A percentile compares a stretch with the other conserved stretches of the same genome.
phyloP scores from a whole-genome alignment of 208 protist species.

The Leptomonas seymouri region DNA sequence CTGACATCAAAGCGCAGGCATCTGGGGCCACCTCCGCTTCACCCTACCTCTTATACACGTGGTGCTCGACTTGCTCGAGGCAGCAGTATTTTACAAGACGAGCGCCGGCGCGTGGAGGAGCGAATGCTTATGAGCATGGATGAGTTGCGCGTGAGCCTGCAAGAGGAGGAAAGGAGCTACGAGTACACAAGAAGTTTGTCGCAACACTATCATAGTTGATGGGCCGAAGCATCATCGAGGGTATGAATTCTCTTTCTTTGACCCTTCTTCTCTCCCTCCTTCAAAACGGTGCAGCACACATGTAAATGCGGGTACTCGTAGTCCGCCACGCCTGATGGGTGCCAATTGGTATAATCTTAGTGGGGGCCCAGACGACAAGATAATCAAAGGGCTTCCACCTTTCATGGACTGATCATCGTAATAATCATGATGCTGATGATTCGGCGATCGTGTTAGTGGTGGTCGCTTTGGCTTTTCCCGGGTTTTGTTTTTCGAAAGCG shows the following conservation, averaged over 20 bases:
- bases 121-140: conserved; percentile 55
- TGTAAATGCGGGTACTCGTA: too few relatives aligned
- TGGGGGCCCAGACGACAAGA: too few relatives aligned
- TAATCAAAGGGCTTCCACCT: too few relatives aligned
- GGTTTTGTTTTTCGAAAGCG: too few relatives aligned
- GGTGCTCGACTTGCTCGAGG: not conserved
- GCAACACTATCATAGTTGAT: not conserved
- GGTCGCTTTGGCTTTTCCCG: too few relatives aligned
- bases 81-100: conserved; percentile 63
- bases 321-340: too few relatives aligned
- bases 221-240: not conserved
- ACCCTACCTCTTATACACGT: not conserved
- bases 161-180: conserved; percentile 38
- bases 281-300: too few relatives aligned
- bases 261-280: not conserved
- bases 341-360: too few relatives aligned
- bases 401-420: too few relatives aligned
- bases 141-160: conserved; percentile 54
- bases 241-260: not conserved
- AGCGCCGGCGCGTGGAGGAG: conserved; percentile 57
- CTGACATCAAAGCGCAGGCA: not conserved
- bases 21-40: conserved; percentile 4
- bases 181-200: conserved; percentile 1
- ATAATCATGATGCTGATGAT: too few relatives aligned
- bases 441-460: too few relatives aligned